Percentiles rank a stretch among this genome's conserved stretches.
Conservation (phyloP, 306 rosid genomes). For the Cucumis melo region DNA sequence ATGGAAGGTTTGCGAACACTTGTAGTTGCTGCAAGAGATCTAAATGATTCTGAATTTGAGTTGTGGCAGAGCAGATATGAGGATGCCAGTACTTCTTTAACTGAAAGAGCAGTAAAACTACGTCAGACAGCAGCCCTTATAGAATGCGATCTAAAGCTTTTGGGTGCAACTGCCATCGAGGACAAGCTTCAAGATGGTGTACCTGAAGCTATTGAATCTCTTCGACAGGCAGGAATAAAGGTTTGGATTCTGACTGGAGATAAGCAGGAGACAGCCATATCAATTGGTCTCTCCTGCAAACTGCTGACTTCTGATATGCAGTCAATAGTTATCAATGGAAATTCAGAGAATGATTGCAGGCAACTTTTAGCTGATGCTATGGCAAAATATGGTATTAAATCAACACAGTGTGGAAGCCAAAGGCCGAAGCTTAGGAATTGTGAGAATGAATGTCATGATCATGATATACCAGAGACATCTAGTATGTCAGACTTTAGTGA, state of each 20-base stretch:
- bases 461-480: conserved; percentile 28
- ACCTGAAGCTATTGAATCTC: conserved; percentile 82
- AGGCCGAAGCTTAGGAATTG: conserved; percentile 19
- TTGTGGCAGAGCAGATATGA: conserved; percentile 74
- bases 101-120: conserved; percentile 52
- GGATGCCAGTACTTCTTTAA: conserved; percentile 86
- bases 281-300: conserved; percentile 86
- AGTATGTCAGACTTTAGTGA: conserved; percentile 28
- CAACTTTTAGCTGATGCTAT: conserved; percentile 56
- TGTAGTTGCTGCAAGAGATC: conserved; percentile 72
- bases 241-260: conserved; percentile 99
- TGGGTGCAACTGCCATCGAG: conserved; percentile 94
- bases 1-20: conserved; percentile 82
- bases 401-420: conserved; percentile 15
- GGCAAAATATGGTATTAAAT: conserved; percentile 45
- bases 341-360: conserved; percentile 57
- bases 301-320: conserved; percentile 71
- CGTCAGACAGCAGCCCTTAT: conserved; percentile 71
- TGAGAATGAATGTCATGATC: conserved; percentile 26
- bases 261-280: conserved; percentile 98
- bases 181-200: conserved; percentile 97
- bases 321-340: conserved; percentile 68
- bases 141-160: conserved; percentile 64
- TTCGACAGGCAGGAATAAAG: conserved; percentile 95
- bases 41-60: conserved; percentile 60